A percentile compares a stretch with the other conserved stretches of the same genome.
These are phyloP conservation scores for Beauveria rudraprayagi DNA, from an alignment of 2,329 filamentous ascomycete genomes.

Conservation along the genomic window DNA sequence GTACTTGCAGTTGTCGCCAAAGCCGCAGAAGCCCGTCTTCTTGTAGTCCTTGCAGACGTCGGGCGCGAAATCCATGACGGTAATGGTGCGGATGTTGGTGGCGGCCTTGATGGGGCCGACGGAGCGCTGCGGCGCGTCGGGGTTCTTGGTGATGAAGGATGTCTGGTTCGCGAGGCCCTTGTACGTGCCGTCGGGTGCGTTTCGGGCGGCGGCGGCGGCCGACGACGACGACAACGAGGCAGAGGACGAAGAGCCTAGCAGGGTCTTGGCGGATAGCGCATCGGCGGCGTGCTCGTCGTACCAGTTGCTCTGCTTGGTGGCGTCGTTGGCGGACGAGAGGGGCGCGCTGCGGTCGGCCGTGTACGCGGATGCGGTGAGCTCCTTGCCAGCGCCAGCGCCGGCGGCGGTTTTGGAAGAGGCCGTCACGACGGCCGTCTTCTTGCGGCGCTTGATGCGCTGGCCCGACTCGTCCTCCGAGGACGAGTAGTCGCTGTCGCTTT, in stretches of 20 bases:
- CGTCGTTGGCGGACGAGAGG: slow-evolving; percentile 68
- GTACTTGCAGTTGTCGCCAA: slow-evolving; percentile 71
- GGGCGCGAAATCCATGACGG: slow-evolving; percentile 80
- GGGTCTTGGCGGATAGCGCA: slow-evolving; percentile 39
- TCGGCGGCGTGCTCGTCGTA: slow-evolving; percentile 64
- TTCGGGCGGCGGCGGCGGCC: background rate
- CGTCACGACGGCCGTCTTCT: slow-evolving; percentile 58
- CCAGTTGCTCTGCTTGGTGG: slow-evolving; percentile 85
- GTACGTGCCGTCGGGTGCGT: slow-evolving; percentile 59
- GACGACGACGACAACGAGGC: slow-evolving; percentile 27
- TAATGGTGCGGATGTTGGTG: slow-evolving; percentile 84
- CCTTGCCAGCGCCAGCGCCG: slow-evolving; percentile 15
- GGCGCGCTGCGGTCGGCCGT: slow-evolving; percentile 53
- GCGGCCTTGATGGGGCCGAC: slow-evolving; percentile 84
- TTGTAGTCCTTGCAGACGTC: slow-evolving; percentile 97
- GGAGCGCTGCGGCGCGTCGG: slow-evolving; percentile 58
- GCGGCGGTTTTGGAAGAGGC: slow-evolving; percentile 49
- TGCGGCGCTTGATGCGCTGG: slow-evolving; percentile 70
- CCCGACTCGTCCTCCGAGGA: slow-evolving; percentile 71
- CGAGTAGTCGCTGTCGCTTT: slow-evolving; percentile 56
- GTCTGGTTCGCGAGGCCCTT: slow-evolving; percentile 65
- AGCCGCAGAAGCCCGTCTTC: slow-evolving; percentile 50
- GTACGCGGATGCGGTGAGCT: slow-evolving; percentile 46
- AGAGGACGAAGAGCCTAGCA: slow-evolving; percentile 35
- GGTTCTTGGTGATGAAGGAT: slow-evolving; percentile 73